Conservation (phyloP, 495 filamentous ascomycete genomes). For the Penicillium manginii region DNA sequence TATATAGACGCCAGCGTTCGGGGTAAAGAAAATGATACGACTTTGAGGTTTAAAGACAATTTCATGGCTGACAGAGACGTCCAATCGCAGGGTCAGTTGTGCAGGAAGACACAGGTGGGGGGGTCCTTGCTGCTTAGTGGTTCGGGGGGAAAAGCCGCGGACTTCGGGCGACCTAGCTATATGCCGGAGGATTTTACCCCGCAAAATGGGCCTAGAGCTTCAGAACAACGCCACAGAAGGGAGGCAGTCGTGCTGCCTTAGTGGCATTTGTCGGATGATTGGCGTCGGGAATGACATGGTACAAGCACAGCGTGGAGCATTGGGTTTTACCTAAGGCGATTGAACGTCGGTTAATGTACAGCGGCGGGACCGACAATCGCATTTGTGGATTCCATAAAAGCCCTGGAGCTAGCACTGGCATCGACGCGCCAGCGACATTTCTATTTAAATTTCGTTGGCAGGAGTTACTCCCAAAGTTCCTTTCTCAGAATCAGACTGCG, state of each 20-base stretch:
- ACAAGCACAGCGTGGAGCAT: background rate
- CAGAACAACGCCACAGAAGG: background rate
- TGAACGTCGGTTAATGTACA: slow-evolving; percentile 2
- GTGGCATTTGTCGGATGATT: background rate
- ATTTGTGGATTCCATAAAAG: slow-evolving; percentile 9
- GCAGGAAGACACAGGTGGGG: background rate
- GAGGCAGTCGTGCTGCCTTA: background rate
- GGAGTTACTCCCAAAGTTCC: background rate
- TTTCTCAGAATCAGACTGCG: background rate
- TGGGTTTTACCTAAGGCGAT: background rate
- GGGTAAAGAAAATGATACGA: background rate
- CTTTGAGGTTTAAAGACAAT: background rate
- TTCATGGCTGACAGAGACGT: background rate
- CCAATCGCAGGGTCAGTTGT: background rate
- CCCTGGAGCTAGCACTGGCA: slow-evolving; percentile 7
- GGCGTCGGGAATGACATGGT: background rate
- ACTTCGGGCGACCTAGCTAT: background rate
- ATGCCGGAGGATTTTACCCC: background rate
- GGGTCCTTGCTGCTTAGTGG: background rate
- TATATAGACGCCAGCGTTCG: background rate
- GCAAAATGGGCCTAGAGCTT: background rate
- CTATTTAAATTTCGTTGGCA: background rate
- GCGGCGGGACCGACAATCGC: slow-evolving; percentile 4
- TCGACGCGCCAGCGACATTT: background rate
- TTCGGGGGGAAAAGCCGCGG: background rate